These are phyloP conservation scores for Coniella lustricola DNA, from an alignment of 2,329 filamentous ascomycete genomes.

Conservation along the genomic window DNA sequence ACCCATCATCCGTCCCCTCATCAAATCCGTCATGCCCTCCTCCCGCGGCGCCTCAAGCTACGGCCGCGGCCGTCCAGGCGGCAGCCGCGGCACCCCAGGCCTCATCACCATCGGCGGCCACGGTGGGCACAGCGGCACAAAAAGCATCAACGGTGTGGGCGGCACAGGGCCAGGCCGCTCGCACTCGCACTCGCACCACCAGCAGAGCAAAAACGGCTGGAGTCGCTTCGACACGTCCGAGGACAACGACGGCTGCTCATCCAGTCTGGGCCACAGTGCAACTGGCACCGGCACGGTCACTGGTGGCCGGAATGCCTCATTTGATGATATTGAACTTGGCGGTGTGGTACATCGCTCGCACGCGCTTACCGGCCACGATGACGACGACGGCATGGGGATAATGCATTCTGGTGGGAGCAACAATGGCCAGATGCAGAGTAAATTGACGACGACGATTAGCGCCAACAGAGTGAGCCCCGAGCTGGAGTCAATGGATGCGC, in stretches of 20 bases:
- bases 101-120: constrained; percentile 6
- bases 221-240: constrained; percentile 1
- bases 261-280: too few relatives aligned
- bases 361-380: too few relatives aligned
- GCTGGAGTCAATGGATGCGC: not conserved
- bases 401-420: too few relatives aligned
- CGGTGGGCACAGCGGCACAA: too few relatives aligned
- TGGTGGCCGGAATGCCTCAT: not conserved
- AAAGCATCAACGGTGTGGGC: not conserved
- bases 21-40: constrained; percentile 9
- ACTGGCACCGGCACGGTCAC: not conserved
- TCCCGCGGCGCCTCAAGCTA: not conserved
- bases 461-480: not conserved
- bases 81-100: not conserved
- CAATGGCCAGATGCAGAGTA: not conserved
- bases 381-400: too few relatives aligned
- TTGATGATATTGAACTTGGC: too few relatives aligned
- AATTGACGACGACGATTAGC: not conserved
- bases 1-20: constrained; percentile 2
- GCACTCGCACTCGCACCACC: too few relatives aligned
- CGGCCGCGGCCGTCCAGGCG: not conserved
- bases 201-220: constrained; percentile 2
- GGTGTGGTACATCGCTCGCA: too few relatives aligned
- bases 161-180: too few relatives aligned
- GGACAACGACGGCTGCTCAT: too few relatives aligned